These are phyloP conservation scores for Lophiostoma macrostomum DNA, from an alignment of 495 filamentous ascomycete species.

Conservation along the genomic window DNA sequence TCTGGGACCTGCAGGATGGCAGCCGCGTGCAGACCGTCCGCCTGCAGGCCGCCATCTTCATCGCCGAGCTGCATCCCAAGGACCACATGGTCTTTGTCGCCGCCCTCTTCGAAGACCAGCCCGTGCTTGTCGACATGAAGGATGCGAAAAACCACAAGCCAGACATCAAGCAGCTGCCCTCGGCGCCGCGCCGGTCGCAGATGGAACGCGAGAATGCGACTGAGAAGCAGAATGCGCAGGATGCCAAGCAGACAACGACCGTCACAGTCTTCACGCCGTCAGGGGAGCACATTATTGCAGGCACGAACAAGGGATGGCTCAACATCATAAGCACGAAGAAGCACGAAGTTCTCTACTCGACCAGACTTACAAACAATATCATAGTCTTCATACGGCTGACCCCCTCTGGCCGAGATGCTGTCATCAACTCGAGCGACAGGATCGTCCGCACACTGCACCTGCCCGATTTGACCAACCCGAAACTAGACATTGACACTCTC, in stretches of 20 bases:
- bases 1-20: conserved; percentile 87
- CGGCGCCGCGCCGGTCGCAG: conserved; percentile 67
- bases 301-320: conserved; percentile 90
- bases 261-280: conserved; percentile 80
- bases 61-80: conserved; percentile 87
- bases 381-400: conserved; percentile 85
- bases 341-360: conserved; percentile 77
- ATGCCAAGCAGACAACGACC: conserved; percentile 90
- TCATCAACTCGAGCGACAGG: conserved; percentile 87
- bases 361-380: conserved; percentile 78
- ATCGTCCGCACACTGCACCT: conserved; percentile 86
- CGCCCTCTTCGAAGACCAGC: conserved; percentile 89
- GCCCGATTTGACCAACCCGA: conserved; percentile 56
- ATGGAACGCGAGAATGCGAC: conserved; percentile 58
- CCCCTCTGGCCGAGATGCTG: conserved; percentile 75
- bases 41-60: conserved; percentile 90
- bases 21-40: conserved; percentile 67
- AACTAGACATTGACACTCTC: conserved; percentile 66
- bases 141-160: conserved; percentile 56
- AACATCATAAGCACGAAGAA: conserved; percentile 83
- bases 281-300: conserved; percentile 83
- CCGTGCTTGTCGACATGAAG: conserved; percentile 81
- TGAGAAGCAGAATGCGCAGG: conserved; percentile 84
- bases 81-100: conserved; percentile 81
- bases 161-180: conserved; percentile 75